A percentile compares a stretch with the other conserved stretches of the same genome.
These are phyloP conservation scores for Zalaria sp. DNA, from an alignment of 2,329 filamentous ascomycete species.

Conservation along the genomic window DNA sequence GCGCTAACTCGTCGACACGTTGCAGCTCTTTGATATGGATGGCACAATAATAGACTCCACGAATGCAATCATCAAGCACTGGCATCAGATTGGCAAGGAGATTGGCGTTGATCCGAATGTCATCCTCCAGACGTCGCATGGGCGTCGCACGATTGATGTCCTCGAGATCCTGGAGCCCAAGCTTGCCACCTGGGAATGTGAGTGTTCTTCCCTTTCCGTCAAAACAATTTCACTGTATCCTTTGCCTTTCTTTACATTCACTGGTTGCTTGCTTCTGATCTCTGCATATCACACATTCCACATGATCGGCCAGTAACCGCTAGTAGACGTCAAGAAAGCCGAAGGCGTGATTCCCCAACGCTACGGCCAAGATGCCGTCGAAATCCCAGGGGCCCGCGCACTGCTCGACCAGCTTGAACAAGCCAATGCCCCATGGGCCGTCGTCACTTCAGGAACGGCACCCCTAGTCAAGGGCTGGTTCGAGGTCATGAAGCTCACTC, in stretches of 20 bases:
- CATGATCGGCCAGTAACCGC: not conserved
- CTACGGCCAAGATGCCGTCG: slow-evolving; percentile 63
- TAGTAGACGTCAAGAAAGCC: slow-evolving; percentile 60
- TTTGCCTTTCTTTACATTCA: not conserved
- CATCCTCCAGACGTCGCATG: slow-evolving; percentile 85
- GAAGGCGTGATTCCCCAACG: slow-evolving; percentile 66
- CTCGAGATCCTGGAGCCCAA: slow-evolving; percentile 66
- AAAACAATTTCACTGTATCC: not conserved
- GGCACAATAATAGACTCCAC: slow-evolving; percentile 77
- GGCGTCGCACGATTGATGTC: slow-evolving; percentile 76
- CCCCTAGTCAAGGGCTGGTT: slow-evolving; percentile 36
- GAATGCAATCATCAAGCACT: slow-evolving; percentile 62
- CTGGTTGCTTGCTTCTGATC: not conserved
- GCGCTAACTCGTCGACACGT: not conserved
- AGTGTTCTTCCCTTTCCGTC: slow-evolving; percentile 23
- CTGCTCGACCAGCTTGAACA: slow-evolving; percentile 43
- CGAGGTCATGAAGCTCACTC: slow-evolving; percentile 32
- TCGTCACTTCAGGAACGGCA: slow-evolving; percentile 44
- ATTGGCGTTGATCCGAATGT: slow-evolving; percentile 72
- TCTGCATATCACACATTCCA: not conserved
- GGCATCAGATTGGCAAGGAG: slow-evolving; percentile 63
- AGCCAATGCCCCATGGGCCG: slow-evolving; percentile 61
- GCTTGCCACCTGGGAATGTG: slow-evolving; percentile 88
- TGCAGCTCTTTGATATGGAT: slow-evolving; percentile 58
- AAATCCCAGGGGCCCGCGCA: slow-evolving; percentile 69